phyloP scores from a whole-genome alignment of 306 rosid species.

The Cotoneaster glaucophyllus region DNA sequence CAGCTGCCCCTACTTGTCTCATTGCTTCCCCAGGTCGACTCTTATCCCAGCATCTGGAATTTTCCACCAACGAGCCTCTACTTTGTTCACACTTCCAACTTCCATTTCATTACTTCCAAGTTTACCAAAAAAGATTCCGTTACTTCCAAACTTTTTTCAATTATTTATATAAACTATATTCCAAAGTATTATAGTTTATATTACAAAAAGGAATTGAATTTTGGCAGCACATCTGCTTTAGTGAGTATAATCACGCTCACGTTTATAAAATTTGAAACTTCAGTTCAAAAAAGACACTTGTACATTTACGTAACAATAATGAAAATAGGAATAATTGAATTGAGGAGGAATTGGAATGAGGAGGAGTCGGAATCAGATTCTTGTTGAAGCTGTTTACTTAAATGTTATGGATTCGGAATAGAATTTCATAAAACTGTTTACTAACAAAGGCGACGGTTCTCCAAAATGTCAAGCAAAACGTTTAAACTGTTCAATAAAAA shows the following conservation, averaged over 20 bases:
- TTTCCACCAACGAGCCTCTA: not conserved
- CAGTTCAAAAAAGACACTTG: not conserved
- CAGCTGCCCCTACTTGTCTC: not conserved
- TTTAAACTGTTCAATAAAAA: not conserved
- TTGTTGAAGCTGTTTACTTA: too few species aligned
- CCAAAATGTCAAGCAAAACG: not conserved
- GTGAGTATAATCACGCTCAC: too few species aligned
- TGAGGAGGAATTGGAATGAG: too few species aligned
- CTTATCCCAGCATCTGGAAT: not conserved
- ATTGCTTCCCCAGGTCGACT: not conserved
- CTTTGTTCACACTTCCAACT: not conserved
- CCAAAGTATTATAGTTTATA: too few species aligned
- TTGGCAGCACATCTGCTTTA: not conserved
- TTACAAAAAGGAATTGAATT: not conserved
- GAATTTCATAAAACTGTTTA: too few species aligned
- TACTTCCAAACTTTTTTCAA: too few species aligned
- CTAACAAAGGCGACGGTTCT: rapidly evolving
- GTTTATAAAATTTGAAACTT: not conserved
- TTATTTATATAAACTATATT: not conserved
- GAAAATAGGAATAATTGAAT: too few species aligned
- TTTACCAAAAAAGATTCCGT: too few species aligned
- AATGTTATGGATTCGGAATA: too few species aligned
- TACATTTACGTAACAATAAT: too few species aligned
- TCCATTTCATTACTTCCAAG: too few species aligned
- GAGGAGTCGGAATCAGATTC: too few species aligned